These are phyloP conservation scores for Podila clonocystis DNA, from an alignment of 192 early-diverging fungal genomes.

Conservation along the genomic window DNA sequence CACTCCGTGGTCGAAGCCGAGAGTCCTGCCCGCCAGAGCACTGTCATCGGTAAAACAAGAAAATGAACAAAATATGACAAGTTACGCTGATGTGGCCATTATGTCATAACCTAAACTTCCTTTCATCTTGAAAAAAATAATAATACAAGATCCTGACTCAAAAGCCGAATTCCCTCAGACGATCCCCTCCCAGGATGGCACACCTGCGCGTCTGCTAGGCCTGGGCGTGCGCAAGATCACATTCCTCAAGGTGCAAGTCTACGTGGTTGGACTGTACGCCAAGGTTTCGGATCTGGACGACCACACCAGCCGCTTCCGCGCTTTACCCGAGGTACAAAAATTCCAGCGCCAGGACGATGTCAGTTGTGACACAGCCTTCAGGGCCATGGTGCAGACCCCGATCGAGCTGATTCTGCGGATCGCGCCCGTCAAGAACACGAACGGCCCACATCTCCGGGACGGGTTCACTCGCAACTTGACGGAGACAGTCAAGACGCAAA, in stretches of 20 bases:
- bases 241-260: slow-evolving; percentile 65
- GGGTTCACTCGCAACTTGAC: slow-evolving; percentile 60
- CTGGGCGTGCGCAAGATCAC: slow-evolving; percentile 63
- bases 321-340: slow-evolving; percentile 53
- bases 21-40: slow-evolving; percentile 4
- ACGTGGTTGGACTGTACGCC: slow-evolving; percentile 62
- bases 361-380: slow-evolving; percentile 25
- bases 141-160: slow-evolving; percentile 50
- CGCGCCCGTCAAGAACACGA: slow-evolving; percentile 58
- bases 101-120: background rate
- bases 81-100: background rate
- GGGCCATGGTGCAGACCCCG: slow-evolving; percentile 18
- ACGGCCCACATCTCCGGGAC: slow-evolving; percentile 65
- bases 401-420: slow-evolving; percentile 17
- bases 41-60: slow-evolving; percentile 23
- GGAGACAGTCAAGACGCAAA: slow-evolving; percentile 52
- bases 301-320: slow-evolving; percentile 46
- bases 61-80: background rate
- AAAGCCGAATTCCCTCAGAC: slow-evolving; percentile 50
- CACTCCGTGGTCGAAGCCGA: slow-evolving; percentile 32
- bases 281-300: slow-evolving; percentile 54
- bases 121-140: background rate
- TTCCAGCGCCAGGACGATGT: slow-evolving; percentile 52
- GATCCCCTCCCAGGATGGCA: slow-evolving; percentile 52
- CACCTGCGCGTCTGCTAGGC: slow-evolving; percentile 57